Evolutionary conservation across 2,329 filamentous ascomycete species (phyloP), one percentile per base, ranked within the genome.

Genomic region (Shiraia sp.): DNA sequence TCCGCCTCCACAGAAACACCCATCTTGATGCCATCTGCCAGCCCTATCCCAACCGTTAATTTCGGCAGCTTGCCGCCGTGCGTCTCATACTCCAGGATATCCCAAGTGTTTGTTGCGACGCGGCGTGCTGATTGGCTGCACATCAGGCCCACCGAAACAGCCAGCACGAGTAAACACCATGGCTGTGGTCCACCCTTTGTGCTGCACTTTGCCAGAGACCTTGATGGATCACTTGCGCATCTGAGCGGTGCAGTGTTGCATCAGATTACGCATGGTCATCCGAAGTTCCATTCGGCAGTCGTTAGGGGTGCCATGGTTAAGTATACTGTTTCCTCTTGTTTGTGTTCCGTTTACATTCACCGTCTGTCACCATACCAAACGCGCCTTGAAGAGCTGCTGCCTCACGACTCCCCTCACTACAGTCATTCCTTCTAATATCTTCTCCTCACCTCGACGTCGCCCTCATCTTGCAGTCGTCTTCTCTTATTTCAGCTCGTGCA

Each of bases 351-450:
- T 36, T 27, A 16, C 26, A 23, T 28, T 22, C 17, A 39, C 5
- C n/a, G 17, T 26, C 35, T 32, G 16, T 26, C n/a, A 26, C 17
- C 36, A 19, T 27, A 28, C 10, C 30, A 34, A 29, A 25, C 28
- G 51, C 53, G 49, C 51, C 45, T 56, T 56, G 49, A 57, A 25
- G 48, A 51, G 53, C 54, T 47, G 46, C 51, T 32, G n/a, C 23
- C 40, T 36, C 24, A 17, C n/a, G 12, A 13, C 28, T 42, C 26
- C 22, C 36, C 36, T 32, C 36, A 47, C 39, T 33, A 47, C 41
- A 38, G 32, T 48, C 44, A 30, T 31, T 55, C 41, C 16, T 45
- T 55, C 36, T 22, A 22, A 49, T n/a, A 30, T 17, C 25, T 24
- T 31, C 33, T 36, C 30, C 14, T 10, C 19, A 42, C 38, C 7